phyloP scores from a whole-genome alignment of 495 filamentous ascomycete species.

The Margaritispora aquatica region DNA sequence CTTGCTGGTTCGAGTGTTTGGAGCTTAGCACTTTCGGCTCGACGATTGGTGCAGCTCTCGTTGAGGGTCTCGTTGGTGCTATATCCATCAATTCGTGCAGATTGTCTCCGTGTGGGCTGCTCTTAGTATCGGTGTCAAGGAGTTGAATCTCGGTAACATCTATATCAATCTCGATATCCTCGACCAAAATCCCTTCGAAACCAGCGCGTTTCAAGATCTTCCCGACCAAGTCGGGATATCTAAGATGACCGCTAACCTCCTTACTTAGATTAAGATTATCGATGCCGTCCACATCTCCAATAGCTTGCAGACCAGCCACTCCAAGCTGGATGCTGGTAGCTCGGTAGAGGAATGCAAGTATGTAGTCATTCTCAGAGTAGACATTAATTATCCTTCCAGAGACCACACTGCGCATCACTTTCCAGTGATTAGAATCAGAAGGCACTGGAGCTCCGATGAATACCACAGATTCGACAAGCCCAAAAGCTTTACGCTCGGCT shows the following conservation, averaged over 20 bases:
- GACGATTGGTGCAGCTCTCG: not conserved
- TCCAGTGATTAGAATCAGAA: conserved; percentile 42
- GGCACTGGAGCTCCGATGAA: conserved; percentile 81
- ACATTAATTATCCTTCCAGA: conserved; percentile 52
- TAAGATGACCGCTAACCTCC: conserved; percentile 45
- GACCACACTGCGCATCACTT: conserved; percentile 48
- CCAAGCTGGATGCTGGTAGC: conserved; percentile 47
- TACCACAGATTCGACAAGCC: conserved; percentile 76
- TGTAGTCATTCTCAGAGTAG: conserved; percentile 52
- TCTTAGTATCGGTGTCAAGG: conserved; percentile 25
- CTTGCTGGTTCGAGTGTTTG: not conserved
- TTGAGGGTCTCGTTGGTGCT: not conserved
- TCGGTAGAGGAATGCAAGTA: conserved; percentile 54
- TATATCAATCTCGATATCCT: conserved; percentile 33
- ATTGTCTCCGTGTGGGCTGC: not conserved
- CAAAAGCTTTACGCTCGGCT: conserved; percentile 73
- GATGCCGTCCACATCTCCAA: conserved; percentile 45
- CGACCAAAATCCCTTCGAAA: conserved; percentile 42
- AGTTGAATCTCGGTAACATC: conserved; percentile 29
- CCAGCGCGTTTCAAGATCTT: conserved; percentile 45
- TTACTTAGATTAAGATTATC: conserved; percentile 51
- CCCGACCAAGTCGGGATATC: conserved; percentile 48
- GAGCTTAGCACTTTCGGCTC: not conserved
- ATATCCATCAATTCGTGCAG: not conserved
- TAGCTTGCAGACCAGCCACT: conserved; percentile 48